A percentile compares a stretch with the other conserved stretches of the same genome.
Evolutionary conservation across 192 early-diverging fungal species (phyloP).

Genomic region (Lunasporangiospora selenospora): DNA sequence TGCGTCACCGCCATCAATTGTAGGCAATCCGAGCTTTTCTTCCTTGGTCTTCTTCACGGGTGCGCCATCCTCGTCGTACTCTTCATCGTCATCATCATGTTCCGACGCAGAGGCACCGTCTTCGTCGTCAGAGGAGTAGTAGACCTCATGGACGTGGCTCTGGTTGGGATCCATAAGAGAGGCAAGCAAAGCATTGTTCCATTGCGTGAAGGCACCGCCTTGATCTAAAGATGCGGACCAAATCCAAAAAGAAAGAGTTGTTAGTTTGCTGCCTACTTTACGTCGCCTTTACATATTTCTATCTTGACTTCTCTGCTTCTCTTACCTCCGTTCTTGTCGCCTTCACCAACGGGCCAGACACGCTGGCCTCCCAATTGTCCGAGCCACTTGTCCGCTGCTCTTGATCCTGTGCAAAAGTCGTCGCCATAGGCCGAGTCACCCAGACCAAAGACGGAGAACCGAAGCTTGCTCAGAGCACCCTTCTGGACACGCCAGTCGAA

Average conservation of each 20-base stretch:
- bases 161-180: constrained; percentile 52
- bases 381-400: constrained; percentile 65
- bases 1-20: constrained; percentile 48
- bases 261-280: too few species aligned
- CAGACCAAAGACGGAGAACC: constrained; percentile 74
- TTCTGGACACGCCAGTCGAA: constrained; percentile 70
- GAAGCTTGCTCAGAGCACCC: constrained; percentile 54
- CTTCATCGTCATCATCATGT: constrained; percentile 54
- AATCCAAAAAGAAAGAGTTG: too few species aligned
- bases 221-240: constrained; percentile 25
- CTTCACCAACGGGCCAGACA: constrained; percentile 64
- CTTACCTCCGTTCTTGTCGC: constrained; percentile 64
- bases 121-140: constrained; percentile 53
- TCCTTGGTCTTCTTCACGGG: constrained; percentile 39
- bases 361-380: constrained; percentile 65
- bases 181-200: constrained; percentile 35
- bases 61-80: constrained; percentile 30
- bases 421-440: constrained; percentile 74
- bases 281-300: too few species aligned
- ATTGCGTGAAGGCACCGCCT: constrained; percentile 42
- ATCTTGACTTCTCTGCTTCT: too few species aligned
- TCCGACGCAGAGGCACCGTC: constrained; percentile 63
- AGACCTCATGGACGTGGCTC: constrained; percentile 52
- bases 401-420: constrained; percentile 61
- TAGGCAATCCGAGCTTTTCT: constrained; percentile 42